phyloP scores from a whole-genome alignment of 257 asterid genomes.

The Solanum pimpinellifolium region DNA sequence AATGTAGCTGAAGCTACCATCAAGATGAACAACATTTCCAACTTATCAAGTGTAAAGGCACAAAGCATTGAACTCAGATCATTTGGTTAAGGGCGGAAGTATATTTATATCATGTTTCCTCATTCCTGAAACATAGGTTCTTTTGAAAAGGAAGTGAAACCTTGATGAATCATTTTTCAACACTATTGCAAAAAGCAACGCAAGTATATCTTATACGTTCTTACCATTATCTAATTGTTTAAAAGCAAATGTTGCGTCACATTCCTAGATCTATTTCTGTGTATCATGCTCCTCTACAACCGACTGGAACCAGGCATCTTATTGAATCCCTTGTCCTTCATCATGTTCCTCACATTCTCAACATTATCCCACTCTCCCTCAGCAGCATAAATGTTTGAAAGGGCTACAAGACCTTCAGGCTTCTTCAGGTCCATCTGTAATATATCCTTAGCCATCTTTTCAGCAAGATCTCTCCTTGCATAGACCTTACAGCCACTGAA shows the following conservation, averaged over 20 bases:
- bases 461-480: slow-evolving; percentile 53
- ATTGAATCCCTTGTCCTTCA: slow-evolving; percentile 32
- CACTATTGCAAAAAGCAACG: neutral
- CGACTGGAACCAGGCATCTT: slow-evolving; percentile 47
- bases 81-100: neutral
- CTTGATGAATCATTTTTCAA: neutral
- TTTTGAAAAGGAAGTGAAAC: neutral
- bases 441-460: slow-evolving; percentile 17
- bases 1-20: neutral
- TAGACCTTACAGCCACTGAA: slow-evolving; percentile 50
- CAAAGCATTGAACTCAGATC: neutral
- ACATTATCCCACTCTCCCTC: slow-evolving; percentile 55
- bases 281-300: slow-evolving; percentile 1
- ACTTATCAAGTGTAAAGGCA: neutral
- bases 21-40: neutral
- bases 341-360: slow-evolving; percentile 31
- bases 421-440: slow-evolving; percentile 24
- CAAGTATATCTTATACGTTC: neutral
- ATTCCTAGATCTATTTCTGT: neutral
- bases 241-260: neutral
- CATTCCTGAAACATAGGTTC: neutral
- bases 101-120: neutral
- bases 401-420: slow-evolving; percentile 37
- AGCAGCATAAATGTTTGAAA: slow-evolving; percentile 43
- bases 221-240: neutral